Base-by-base conservation (phyloP, 2,329 filamentous ascomycete genomes). In the Didymella keratinophila region DNA sequence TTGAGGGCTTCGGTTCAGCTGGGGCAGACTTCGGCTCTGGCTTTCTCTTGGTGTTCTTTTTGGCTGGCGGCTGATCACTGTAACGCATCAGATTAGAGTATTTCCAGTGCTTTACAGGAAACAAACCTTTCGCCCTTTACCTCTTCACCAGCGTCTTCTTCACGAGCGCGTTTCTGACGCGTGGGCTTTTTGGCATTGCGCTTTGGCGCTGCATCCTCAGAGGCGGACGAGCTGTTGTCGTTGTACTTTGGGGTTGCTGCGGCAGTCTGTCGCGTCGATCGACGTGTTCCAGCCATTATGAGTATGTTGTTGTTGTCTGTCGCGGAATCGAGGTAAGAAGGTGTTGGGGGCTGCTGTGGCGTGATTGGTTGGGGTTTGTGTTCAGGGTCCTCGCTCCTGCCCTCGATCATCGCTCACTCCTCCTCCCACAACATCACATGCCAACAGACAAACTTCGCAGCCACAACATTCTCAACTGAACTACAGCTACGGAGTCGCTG, bases 131-230 rank as follows among this genome's bases (percentile, higher is more conserved):
- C 56, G 14, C 61, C 44, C 18, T 43, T 16, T 11, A 28, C 52
- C 2, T 58, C 56, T 20, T 63, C 52, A 6, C 64, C 58, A 3
- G 63, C 60, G 21, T 64, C 55, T 1, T 64, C 60, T 16, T 66
- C 61, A n/a, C 70, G 66, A 6, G 48, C 58, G 58, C 71, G 73
- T 57, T 75, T 74, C 36, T 65, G 65, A 64, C 66, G 68, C 66
- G 68, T 71, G 44, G 62, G 11, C 45, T 68, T 70, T 45, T 62
- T 64, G 32, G 37, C 64, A 61, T 67, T 70, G 58, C 64, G 63
- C 52, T 63, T 71, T n/a, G 58, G 28, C 14, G 23, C 46, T 39
- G 57, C 58, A 8, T 65, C 55, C 42, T 69, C 67, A 2, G 60
- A 59, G 2, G 61, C 51, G 1, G 65, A 58, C 6, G 65, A 60